These are phyloP conservation scores for Fomitiporia mediterranea DNA, from an alignment of 1,284 basidiomycete species.

Conservation along the genomic window DNA sequence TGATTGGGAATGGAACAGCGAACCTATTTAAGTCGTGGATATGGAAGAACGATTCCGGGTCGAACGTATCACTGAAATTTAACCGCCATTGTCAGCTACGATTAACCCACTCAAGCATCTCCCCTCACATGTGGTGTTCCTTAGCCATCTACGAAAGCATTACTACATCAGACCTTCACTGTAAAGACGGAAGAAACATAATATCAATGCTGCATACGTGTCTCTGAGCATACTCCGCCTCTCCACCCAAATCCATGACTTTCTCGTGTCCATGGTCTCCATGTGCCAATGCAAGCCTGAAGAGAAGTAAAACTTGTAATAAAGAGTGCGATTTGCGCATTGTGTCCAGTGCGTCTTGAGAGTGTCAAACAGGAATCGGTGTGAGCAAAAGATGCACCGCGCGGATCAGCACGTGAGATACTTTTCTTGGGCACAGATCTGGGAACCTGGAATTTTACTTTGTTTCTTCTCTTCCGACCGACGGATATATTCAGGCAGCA, in stretches of 20 bases:
- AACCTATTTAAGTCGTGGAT: constrained; percentile 88
- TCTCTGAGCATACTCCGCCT: constrained; percentile 41
- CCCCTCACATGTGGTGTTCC: constrained; percentile 75
- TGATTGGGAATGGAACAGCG: constrained; percentile 23
- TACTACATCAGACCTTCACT: neutral
- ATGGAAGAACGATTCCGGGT: constrained; percentile 76
- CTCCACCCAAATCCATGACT: constrained; percentile 23
- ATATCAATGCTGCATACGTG: no score
- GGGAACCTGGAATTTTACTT: neutral
- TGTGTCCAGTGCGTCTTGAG: no score
- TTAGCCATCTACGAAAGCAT: constrained; percentile 62
- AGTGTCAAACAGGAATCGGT: no score
- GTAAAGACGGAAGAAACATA: constrained; percentile 19
- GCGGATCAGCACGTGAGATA: no score
- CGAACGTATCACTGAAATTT: constrained; percentile 64
- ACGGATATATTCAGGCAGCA: no score
- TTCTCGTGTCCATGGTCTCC: constrained; percentile 29
- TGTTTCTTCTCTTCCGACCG: no score
- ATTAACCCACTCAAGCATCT: constrained; percentile 16
- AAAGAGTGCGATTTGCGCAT: constrained; percentile 7
- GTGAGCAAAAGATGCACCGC: no score
- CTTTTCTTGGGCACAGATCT: no score
- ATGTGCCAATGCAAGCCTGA: constrained; percentile 23
- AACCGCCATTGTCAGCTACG: constrained; percentile 3
- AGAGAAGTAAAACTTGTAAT: constrained; percentile 6